These are phyloP conservation scores for Guyanaporus albipodus DNA, from an alignment of 768 basidiomycete genomes.

Conservation along the genomic window DNA sequence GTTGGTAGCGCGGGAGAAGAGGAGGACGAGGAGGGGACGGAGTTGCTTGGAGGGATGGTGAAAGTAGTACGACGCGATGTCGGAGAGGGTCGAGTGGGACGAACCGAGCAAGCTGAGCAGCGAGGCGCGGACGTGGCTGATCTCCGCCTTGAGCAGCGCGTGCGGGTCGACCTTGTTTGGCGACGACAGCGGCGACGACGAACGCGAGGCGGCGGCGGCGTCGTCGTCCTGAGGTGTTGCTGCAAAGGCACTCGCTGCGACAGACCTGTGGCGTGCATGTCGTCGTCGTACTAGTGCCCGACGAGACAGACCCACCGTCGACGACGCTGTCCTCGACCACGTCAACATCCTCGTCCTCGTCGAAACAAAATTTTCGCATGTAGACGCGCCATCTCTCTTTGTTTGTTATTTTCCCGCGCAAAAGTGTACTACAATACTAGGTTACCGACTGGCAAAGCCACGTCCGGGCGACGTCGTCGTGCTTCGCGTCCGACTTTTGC, in stretches of 20 bases:
- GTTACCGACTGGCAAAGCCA: constrained; percentile 10
- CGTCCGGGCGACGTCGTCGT: constrained; percentile 29
- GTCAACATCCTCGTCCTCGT: constrained; percentile 18
- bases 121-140: constrained; percentile 64
- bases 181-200: constrained; percentile 18
- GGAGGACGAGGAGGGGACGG: constrained; percentile 82
- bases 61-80: constrained; percentile 92
- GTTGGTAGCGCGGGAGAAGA: constrained; percentile 91
- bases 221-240: constrained; percentile 12
- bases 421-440: too few relatives aligned
- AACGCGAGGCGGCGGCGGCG: constrained; percentile 8
- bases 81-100: constrained; percentile 82
- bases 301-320: constrained; percentile 16
- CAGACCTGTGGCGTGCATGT: constrained; percentile 36
- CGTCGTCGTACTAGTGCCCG: background rate
- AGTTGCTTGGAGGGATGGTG: constrained; percentile 85
- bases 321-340: constrained; percentile 16
- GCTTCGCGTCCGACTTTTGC: constrained; percentile 27
- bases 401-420: too few relatives aligned
- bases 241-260: constrained; percentile 43
- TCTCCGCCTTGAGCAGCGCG: constrained; percentile 65
- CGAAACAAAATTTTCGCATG: background rate
- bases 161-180: constrained; percentile 53
- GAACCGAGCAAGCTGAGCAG: constrained; percentile 80
- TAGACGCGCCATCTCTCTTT: constrained; percentile 1